phyloP scores from a whole-genome alignment of 441 rosid genomes.

The Mallotus repandus region DNA sequence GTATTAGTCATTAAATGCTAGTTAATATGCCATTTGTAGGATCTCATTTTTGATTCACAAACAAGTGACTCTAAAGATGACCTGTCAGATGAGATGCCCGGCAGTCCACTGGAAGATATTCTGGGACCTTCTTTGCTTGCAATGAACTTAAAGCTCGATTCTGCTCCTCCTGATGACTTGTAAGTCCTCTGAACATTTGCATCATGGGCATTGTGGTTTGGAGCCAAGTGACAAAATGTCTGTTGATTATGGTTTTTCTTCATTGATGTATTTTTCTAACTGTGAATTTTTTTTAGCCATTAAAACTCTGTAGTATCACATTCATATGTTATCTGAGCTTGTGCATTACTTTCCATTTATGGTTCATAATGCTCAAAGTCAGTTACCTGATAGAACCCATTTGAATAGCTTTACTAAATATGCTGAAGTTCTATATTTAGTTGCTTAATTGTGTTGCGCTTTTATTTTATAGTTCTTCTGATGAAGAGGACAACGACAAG shows the following conservation, averaged over 20 bases:
- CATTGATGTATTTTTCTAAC: not conserved
- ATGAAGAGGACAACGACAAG: conserved; percentile 62
- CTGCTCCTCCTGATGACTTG: conserved; percentile 56
- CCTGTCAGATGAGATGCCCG: conserved; percentile 43
- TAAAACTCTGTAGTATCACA: not conserved
- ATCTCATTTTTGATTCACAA: conserved; percentile 51
- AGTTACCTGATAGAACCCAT: not conserved
- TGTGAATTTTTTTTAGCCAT: not conserved
- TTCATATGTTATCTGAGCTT: not conserved
- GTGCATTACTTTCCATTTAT: not conserved
- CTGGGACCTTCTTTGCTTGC: conserved; percentile 65
- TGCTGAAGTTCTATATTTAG: not conserved
- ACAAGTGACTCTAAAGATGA: conserved; percentile 46
- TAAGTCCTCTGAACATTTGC: conserved; percentile 22
- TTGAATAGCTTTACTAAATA: not conserved
- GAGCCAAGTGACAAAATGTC: not conserved
- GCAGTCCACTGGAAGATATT: conserved; percentile 58
- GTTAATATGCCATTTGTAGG: conserved; percentile 41
- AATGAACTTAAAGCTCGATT: conserved; percentile 68
- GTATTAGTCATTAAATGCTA: conserved; percentile 11
- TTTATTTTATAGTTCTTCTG: conserved; percentile 50
- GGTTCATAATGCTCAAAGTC: not conserved
- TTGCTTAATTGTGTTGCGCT: not conserved
- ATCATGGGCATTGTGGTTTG: not conserved
- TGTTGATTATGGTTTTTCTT: not conserved